Evolutionary conservation across 2,329 filamentous ascomycete genomes (phyloP).

Genomic region (Fusarium sp.): DNA sequence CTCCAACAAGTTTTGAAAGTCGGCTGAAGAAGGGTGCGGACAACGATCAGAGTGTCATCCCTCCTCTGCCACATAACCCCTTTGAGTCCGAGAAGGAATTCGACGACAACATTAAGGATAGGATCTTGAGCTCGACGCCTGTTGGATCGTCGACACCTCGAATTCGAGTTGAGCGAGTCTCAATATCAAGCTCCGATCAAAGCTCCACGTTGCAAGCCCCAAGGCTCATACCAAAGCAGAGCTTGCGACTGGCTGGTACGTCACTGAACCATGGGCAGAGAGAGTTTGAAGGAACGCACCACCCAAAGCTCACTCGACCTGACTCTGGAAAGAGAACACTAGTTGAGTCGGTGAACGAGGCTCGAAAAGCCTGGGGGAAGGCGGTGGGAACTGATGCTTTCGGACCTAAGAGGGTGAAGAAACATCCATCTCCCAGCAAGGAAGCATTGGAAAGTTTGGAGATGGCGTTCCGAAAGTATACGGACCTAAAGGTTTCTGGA

Average conservation of each 20-base stretch:
- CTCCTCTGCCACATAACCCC: constrained; percentile 28
- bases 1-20: constrained; percentile 38
- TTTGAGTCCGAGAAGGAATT: constrained; percentile 54
- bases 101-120: constrained; percentile 51
- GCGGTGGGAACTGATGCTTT: not conserved
- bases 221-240: constrained; percentile 6
- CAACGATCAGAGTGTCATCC: constrained; percentile 1
- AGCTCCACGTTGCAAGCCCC: constrained; percentile 16
- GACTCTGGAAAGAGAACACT: constrained; percentile 1
- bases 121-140: constrained; percentile 50
- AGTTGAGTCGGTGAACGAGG: constrained; percentile 17
- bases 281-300: not conserved
- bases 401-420: constrained; percentile 47
- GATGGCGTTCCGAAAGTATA: constrained; percentile 48
- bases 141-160: constrained; percentile 53
- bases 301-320: not conserved
- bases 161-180: constrained; percentile 33
- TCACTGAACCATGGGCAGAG: not conserved
- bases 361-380: constrained; percentile 6
- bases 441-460: constrained; percentile 52
- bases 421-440: constrained; percentile 59
- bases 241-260: not conserved
- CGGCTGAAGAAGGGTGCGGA: constrained; percentile 26
- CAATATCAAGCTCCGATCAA: constrained; percentile 23
- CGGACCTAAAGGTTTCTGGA: constrained; percentile 30